phyloP scores from a whole-genome alignment of 768 basidiomycete species.

The Coprinopsis sp. region DNA sequence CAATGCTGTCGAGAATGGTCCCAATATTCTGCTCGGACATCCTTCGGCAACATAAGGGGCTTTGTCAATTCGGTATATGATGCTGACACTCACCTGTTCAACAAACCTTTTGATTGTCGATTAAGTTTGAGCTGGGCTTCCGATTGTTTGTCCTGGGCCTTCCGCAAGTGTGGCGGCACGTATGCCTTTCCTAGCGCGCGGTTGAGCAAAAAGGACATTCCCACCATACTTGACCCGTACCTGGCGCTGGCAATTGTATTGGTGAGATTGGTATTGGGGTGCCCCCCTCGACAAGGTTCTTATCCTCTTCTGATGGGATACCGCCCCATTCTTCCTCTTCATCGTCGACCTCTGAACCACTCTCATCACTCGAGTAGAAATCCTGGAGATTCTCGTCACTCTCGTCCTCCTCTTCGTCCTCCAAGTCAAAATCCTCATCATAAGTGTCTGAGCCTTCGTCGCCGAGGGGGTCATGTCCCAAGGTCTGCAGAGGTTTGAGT shows the following conservation, averaged over 20 bases:
- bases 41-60: slow-evolving; percentile 32
- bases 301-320: slow-evolving; percentile 15
- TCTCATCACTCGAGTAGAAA: no score
- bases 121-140: slow-evolving; percentile 52
- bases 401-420: slow-evolving; percentile 12
- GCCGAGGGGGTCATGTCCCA: slow-evolving; percentile 2
- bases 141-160: slow-evolving; percentile 28
- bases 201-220: not conserved
- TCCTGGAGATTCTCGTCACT: no score
- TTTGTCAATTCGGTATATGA: not conserved
- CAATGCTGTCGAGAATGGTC: slow-evolving; percentile 66
- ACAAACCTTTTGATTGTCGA: slow-evolving; percentile 77
- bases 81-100: slow-evolving; percentile 62
- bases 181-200: slow-evolving; percentile 44
- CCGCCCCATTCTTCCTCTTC: slow-evolving; percentile 34
- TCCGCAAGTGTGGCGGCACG: slow-evolving; percentile 77
- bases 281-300: slow-evolving; percentile 16
- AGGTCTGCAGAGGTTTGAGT: slow-evolving; percentile 4
- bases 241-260: slow-evolving; percentile 10
- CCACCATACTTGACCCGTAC: slow-evolving; percentile 6
- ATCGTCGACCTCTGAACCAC: no score
- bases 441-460: slow-evolving; percentile 23
- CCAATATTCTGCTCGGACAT: slow-evolving; percentile 89
- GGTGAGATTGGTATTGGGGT: not conserved
- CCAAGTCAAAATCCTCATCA: slow-evolving; percentile 11